Base-by-base conservation (phyloP, 1,284 basidiomycete species). In the Chalciporus sp. region DNA sequence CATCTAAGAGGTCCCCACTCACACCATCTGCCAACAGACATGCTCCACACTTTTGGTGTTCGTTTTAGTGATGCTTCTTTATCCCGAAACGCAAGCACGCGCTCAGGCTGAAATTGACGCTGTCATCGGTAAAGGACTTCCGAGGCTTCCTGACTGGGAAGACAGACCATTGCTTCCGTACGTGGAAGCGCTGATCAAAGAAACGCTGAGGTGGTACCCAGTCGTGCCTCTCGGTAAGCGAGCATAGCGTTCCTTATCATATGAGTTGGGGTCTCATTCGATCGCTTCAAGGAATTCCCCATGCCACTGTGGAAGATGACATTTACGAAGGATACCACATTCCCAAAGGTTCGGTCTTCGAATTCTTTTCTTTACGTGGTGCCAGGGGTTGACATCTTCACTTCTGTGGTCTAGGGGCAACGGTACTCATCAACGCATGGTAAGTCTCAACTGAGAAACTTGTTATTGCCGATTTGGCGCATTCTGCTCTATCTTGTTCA, bases 141-240 rank as follows among this genome's bases (percentile, higher is more conserved):
- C 44, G 14, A 63, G 74, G 40, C 47, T 76, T 1, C 81, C 80
- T 1, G 60, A 66, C 5, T 71, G 76, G 37, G 65, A 67, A 3
- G 75, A 81, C 37, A 60, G 76, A 3, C 49, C 58, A 2, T 64
- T 61, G 12, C 64, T 84, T 20, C 69, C 67, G 1, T 84, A 81
- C 61, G 61, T 84, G 1, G 63, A 70, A 12, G 80, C 80, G 0
- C 58, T 82, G 1, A 58, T 82, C 49, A 80, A 79, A 56, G 85
- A 85, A 63, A 73, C 79, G 1, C 59, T 83, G 45, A 70, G 83
- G 27, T 85, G 76, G 69, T 72, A 76, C 4, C 77, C 80, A 3
- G 71, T 76, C 4, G 72, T 64, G 3, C 79, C 79, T 11, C 53
- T 68, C 1, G 60, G 68, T 62, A 55, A 31, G 54, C 33, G 27